Conservation (phyloP, 805 yeast species). For the Teunomyces aglyptinius region DNA sequence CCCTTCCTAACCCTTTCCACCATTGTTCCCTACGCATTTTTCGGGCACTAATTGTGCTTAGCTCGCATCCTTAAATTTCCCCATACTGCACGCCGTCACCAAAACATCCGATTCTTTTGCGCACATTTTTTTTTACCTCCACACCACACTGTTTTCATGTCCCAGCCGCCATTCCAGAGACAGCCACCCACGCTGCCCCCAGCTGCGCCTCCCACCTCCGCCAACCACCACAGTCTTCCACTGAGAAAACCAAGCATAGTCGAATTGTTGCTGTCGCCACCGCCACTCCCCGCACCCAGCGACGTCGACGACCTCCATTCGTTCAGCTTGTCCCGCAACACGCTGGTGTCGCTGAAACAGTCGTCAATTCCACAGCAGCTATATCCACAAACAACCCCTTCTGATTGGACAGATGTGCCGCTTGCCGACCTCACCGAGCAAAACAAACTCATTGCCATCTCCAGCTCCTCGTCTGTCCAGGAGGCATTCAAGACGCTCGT, state of each 20-base stretch:
- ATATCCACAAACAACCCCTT: conserved; percentile 10
- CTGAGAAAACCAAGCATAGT: conserved; percentile 65
- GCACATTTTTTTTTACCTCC: conserved; percentile 2
- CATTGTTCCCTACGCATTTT: too few species aligned
- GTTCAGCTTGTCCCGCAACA: conserved; percentile 37
- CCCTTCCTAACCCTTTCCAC: too few species aligned
- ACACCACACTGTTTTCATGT: conserved; percentile 7
- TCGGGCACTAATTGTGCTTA: too few species aligned
- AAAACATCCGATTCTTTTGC: neutral
- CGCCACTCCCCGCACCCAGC: conserved; percentile 53
- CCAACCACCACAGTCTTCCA: conserved; percentile 11
- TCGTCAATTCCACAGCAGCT: conserved; percentile 8
- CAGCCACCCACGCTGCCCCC: conserved; percentile 9
- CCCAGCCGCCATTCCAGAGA: conserved; percentile 15
- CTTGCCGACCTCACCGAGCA: conserved; percentile 74
- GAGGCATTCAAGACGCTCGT: conserved; percentile 80
- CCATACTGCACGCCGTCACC: neutral
- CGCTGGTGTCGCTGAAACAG: conserved; percentile 27
- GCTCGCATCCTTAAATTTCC: too few species aligned
- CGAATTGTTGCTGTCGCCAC: conserved; percentile 74
- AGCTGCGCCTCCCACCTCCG: neutral
- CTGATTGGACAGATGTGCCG: conserved; percentile 72
- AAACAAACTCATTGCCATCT: conserved; percentile 71
- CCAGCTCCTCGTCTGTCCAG: conserved; percentile 72
- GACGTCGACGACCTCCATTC: conserved; percentile 38